phyloP scores from a whole-genome alignment of 768 basidiomycete species.

The Tremella fuciformis region DNA sequence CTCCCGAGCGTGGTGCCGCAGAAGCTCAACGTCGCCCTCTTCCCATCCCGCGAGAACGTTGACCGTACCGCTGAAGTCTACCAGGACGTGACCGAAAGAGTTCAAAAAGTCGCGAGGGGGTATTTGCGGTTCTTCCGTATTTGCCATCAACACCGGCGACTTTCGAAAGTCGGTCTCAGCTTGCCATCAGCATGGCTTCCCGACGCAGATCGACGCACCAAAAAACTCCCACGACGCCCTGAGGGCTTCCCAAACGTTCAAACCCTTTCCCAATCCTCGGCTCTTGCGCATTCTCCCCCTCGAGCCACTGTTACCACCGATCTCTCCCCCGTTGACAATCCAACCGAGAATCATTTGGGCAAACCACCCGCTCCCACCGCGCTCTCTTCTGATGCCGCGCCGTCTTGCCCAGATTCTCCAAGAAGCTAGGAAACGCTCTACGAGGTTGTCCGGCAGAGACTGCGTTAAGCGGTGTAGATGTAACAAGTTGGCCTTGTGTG shows the following conservation, averaged over 20 bases:
- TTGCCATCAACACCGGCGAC: conserved; percentile 26
- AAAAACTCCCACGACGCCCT: conserved; percentile 79
- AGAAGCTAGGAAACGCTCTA: conserved; percentile 70
- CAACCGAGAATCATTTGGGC: conserved; percentile 54
- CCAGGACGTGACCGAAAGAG: conserved; percentile 60
- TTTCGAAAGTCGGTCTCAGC: conserved; percentile 59
- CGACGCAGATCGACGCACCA: conserved; percentile 56
- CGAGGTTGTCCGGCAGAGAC: conserved; percentile 60
- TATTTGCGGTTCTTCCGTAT: conserved; percentile 12
- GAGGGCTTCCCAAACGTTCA: conserved; percentile 89
- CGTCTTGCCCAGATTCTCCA: conserved; percentile 88
- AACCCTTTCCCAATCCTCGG: conserved; percentile 68
- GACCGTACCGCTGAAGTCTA: conserved; percentile 71
- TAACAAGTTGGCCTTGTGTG: conserved; percentile 56
- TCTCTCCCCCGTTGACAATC: conserved; percentile 65
- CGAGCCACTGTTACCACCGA: conserved; percentile 41
- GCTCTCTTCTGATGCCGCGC: conserved; percentile 57
- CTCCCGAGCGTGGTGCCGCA: conserved; percentile 66
- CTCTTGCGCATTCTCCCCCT: conserved; percentile 51
- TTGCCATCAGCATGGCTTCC: background rate
- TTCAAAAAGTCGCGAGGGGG: conserved; percentile 37
- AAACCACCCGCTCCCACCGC: conserved; percentile 58
- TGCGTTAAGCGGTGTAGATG: conserved; percentile 61
- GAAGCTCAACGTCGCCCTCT: conserved; percentile 71
- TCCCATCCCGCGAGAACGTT: conserved; percentile 78